Base-by-base conservation (phyloP, 2,329 filamentous ascomycete species). In the Curvularia sp. region DNA sequence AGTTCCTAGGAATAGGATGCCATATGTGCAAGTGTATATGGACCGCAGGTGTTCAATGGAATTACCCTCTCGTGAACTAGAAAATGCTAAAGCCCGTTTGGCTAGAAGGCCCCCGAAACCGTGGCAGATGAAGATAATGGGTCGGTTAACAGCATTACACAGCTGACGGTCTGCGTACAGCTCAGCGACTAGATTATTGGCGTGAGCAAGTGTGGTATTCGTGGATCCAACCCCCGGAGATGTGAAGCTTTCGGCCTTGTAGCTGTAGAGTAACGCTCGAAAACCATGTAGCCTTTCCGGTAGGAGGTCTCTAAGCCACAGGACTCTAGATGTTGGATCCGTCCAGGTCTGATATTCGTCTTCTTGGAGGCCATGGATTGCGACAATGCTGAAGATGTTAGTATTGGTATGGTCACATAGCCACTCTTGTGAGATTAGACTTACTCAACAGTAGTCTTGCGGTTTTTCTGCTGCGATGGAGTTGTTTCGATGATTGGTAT, bases 121-220 rank as follows among this genome's bases (percentile, higher is more conserved):
- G 74, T 93, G 90, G 49, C 85, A 89, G 34, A 93, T 85, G 81
- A 89, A 93, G 60, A 93, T 87, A 65, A 93, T 90, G 5, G 90
- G 88, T 43, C 87, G 86, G 23, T 82, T 80, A 32, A 80, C 77
- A 5, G 84, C 85, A 51, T 83, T 80, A 61, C 84, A 82, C 63
- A 82, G 82, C 65, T 59, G 74, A 74, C 48, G 68, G 52, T 76
- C 67, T 13, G 69, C 71, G 59, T 67, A 65, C 15, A 79, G 64
- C 51, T 74, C 63, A 78, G 68, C 79, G 78, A 72, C 58, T 49
- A 79, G 62, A 28, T 64, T 75, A 30, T 64, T 55, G 8, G 75
- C 76, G 57, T 66, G 62, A 38, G 60, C 58, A 27, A 68, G 64
- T 18, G 75, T 67, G 42, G 55, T 50, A 27, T 66, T 58, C 6